Conservation (phyloP, 345 rosid genomes). For the Tarenaya hassleriana region DNA sequence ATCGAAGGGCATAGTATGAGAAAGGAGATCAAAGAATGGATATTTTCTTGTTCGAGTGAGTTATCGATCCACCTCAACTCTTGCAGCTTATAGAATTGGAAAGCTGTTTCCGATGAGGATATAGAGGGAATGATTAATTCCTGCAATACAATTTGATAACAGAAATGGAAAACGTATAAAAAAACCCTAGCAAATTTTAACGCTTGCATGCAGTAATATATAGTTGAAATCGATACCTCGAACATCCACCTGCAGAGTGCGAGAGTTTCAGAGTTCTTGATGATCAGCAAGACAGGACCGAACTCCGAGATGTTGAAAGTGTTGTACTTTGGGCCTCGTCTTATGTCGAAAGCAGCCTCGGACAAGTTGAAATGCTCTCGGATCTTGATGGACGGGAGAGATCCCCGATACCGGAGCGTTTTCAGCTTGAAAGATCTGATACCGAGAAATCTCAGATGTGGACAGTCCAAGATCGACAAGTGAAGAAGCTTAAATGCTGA, state of each 20-base stretch:
- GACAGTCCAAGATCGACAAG: slow-evolving; percentile 43
- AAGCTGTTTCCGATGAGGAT: slow-evolving; percentile 34
- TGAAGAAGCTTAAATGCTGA: slow-evolving; percentile 40
- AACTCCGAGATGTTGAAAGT: slow-evolving; percentile 24
- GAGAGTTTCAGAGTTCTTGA: slow-evolving; percentile 47
- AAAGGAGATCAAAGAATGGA: slow-evolving; percentile 34
- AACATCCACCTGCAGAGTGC: slow-evolving; percentile 58
- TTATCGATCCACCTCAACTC: slow-evolving; percentile 59
- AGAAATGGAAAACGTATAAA: not conserved
- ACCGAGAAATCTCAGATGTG: slow-evolving; percentile 30
- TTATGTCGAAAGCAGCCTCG: slow-evolving; percentile 42
- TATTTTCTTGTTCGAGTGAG: slow-evolving; percentile 29
- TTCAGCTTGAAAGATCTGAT: slow-evolving; percentile 39
- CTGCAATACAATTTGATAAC: slow-evolving; percentile 27
- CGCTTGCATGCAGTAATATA: not conserved
- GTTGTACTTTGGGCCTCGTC: slow-evolving; percentile 36
- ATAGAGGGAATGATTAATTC: slow-evolving; percentile 40
- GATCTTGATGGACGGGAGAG: slow-evolving; percentile 38
- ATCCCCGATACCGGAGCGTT: slow-evolving; percentile 34
- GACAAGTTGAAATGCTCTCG: slow-evolving; percentile 49
- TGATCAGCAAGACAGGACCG: slow-evolving; percentile 38
- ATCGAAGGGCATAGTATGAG: slow-evolving; percentile 49
- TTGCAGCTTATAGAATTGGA: slow-evolving; percentile 47
- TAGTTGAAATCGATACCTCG: slow-evolving; percentile 31
- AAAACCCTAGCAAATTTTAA: not conserved